Percentiles rank a stretch among this genome's conserved stretches.
These are phyloP conservation scores for Pythium myriotylum DNA, from an alignment of 352 stramenopile genomes.

Conservation along the genomic window DNA sequence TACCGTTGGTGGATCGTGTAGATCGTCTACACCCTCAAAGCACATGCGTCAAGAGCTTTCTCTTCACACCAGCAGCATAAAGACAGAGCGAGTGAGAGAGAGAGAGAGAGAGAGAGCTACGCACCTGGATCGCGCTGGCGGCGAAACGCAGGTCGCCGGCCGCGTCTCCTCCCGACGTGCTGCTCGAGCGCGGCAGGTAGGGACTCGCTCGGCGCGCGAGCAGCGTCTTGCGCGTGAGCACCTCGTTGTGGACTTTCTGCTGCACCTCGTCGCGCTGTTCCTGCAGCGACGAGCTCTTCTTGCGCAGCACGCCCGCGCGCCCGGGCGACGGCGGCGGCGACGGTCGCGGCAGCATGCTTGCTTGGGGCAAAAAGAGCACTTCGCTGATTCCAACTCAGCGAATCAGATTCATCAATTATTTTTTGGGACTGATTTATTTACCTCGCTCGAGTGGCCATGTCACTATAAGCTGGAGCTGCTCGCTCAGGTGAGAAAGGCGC, in stretches of 20 bases:
- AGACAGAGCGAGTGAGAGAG: too few relatives aligned
- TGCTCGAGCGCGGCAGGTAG: constrained; percentile 42
- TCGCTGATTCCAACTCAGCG: too few relatives aligned
- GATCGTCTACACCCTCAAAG: constrained; percentile 42
- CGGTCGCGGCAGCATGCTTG: constrained; percentile 1
- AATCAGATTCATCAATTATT: too few relatives aligned
- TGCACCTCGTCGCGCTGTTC: constrained; percentile 40
- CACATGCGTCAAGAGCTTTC: not conserved
- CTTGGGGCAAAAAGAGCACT: too few relatives aligned
- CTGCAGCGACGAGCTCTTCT: constrained; percentile 46
- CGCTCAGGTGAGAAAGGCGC: not conserved
- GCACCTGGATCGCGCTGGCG: constrained; percentile 57
- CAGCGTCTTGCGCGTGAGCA: constrained; percentile 15
- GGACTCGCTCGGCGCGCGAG: constrained; percentile 33
- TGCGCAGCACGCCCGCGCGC: constrained; percentile 23
- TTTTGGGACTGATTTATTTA: too few relatives aligned
- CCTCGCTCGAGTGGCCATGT: too few relatives aligned
- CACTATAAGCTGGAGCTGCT: too few relatives aligned
- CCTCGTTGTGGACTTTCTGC: constrained; percentile 46
- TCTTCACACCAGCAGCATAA: not conserved
- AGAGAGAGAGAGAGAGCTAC: too few relatives aligned
- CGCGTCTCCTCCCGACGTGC: constrained; percentile 12
- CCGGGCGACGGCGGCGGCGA: not conserved
- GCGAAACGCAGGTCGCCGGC: constrained; percentile 45
- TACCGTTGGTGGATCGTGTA: constrained; percentile 67